Evolutionary conservation across 805 yeast species (phyloP).

Genomic region (Metschnikowia shivogae): DNA sequence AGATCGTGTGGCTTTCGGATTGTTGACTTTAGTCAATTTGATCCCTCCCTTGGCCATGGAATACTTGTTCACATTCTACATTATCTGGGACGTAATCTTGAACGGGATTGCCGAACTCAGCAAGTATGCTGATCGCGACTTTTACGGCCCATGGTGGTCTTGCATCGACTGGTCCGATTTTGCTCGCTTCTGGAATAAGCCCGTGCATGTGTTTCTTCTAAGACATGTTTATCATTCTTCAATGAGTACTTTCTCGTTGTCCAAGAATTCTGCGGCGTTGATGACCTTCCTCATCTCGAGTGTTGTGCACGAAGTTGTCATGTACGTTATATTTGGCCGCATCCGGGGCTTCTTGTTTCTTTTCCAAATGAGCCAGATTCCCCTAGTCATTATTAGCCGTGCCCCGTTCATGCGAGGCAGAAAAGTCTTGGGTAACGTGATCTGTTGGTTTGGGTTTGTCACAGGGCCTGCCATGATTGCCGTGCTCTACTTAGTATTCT

Average conservation of each 20-base stretch:
- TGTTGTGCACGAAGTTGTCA: conserved; percentile 83
- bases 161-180: conserved; percentile 91
- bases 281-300: conserved; percentile 78
- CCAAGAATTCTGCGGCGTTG: conserved; percentile 65
- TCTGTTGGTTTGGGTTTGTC: conserved; percentile 90
- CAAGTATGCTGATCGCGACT: conserved; percentile 81
- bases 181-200: conserved; percentile 90
- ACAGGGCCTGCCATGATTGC: conserved; percentile 88
- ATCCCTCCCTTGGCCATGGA: conserved; percentile 75
- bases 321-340: conserved; percentile 80
- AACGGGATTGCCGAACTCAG: conserved; percentile 89
- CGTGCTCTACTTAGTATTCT: conserved; percentile 64
- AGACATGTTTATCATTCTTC: conserved; percentile 94
- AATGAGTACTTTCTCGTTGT: conserved; percentile 67
- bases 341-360: conserved; percentile 75
- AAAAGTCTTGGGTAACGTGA: conserved; percentile 65
- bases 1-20: conserved; percentile 6
- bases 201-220: conserved; percentile 83
- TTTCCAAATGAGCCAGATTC: conserved; percentile 86
- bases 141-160: conserved; percentile 98
- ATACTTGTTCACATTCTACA: conserved; percentile 74
- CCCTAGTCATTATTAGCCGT: conserved; percentile 63
- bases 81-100: conserved; percentile 93
- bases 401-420: conserved; percentile 52
- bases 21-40: conserved; percentile 55